Evolutionary conservation across 202 grass and related monocot species (phyloP), one percentile per base, ranked within the genome.

Genomic region (Zizania palustris): DNA sequence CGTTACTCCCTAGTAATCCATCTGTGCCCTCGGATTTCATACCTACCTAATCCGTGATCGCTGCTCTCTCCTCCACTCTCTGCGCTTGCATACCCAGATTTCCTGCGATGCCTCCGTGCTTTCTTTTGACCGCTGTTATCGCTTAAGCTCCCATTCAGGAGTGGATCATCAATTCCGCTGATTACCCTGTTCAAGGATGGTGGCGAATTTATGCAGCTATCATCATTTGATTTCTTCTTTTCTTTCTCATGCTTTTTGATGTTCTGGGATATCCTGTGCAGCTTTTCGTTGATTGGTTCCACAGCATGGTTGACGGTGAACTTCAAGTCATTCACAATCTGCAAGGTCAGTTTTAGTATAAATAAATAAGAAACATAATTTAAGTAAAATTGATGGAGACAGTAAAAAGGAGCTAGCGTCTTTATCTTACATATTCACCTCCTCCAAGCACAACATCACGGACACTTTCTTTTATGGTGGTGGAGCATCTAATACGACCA

Each of bases 271-370:
- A 97, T 93, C 71, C 41, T 91, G 61, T 97, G 91, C 61, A 97
- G 77, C 63, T 88, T 97, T 72, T 86, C 79, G 4, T 97, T 92
- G 82, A 97, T 85, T 0, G 94, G 94, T 49, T 93, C 91, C 69
- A 93, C 91, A 4, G 91, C 94, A 19, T 97, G 94, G 68, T 84
- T 90, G 12, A 97, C 84, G 4, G 94, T 97, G 77, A 97, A 97
- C 88, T 92, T 97, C 89, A 97, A 77, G 73, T 97, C 94, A 85
- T 97, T 93, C 48, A 93, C 88, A 79, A 97, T 97, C 93, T 97
- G 82, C 57, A 0, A 13, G 42, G 63, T 57, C 41, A 68, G 48
- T 59, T 22, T n/a, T 65, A 43, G 28, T 28, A 28, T 1, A 28
- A 28, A 28, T 28, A 13, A 42, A 40, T 12, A 71, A 3, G 35